Percentiles rank a stretch among this genome's conserved stretches.
Conservation (phyloP, 257 asterid species). For the Nicotiana attenuata region DNA sequence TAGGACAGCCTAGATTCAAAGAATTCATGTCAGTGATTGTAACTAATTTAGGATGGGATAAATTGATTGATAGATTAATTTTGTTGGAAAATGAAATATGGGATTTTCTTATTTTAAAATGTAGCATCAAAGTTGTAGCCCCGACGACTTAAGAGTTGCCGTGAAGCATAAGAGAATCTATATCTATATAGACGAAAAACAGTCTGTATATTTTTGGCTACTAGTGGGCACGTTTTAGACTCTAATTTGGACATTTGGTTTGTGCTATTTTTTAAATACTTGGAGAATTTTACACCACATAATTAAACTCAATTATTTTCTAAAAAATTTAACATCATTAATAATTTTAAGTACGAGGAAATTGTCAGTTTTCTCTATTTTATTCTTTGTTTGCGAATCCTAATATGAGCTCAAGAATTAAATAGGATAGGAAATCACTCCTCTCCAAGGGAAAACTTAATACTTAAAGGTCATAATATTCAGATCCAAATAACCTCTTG, state of each 20-base stretch:
- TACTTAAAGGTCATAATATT: background rate
- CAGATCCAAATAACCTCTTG: background rate
- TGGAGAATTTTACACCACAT: background rate
- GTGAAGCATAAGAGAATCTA: slow-evolving; percentile 1
- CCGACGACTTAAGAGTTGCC: slow-evolving; percentile 5
- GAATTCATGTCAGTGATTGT: too few relatives aligned
- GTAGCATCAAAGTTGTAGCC: background rate
- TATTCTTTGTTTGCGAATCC: background rate
- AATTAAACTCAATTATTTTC: background rate
- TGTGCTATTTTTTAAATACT: background rate
- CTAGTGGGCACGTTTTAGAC: background rate
- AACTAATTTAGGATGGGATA: too few relatives aligned
- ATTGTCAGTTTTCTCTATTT: background rate
- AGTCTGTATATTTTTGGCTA: slow-evolving; percentile 3
- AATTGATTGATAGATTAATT: too few relatives aligned
- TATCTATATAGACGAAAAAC: background rate
- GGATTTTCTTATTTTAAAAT: background rate
- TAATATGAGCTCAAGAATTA: too few relatives aligned
- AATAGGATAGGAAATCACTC: background rate
- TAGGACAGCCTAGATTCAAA: too few relatives aligned
- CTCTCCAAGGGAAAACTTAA: background rate
- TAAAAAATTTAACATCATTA: background rate
- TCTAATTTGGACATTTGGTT: background rate
- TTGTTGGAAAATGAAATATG: background rate
- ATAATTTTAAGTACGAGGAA: background rate